A percentile compares a stretch with the other conserved stretches of the same genome.
Conservation (phyloP, 1,139 yeast genomes). For the Torulaspora pretoriensis region DNA sequence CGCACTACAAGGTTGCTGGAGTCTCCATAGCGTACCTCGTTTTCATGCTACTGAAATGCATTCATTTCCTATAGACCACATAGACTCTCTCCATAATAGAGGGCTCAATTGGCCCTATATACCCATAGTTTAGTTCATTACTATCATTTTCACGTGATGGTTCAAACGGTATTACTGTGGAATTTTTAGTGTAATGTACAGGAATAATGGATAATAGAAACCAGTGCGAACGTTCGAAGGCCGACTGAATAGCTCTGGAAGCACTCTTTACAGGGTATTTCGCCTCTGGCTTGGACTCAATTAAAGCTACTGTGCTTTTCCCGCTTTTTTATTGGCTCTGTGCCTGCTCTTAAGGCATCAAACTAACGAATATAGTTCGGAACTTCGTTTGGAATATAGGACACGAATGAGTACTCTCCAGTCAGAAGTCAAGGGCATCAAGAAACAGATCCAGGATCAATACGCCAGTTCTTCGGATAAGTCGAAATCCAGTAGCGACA, state of each 20-base stretch:
- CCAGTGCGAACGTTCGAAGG: background rate
- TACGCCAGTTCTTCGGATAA: slow-evolving; percentile 11
- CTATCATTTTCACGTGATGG: slow-evolving; percentile 7
- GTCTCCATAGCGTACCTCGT: slow-evolving; percentile 25
- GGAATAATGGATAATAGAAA: background rate
- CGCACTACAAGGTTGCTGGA: slow-evolving; percentile 26
- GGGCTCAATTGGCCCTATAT: background rate
- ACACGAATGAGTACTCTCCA: slow-evolving; percentile 20
- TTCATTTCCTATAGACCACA: slow-evolving; percentile 25
- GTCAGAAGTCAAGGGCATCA: slow-evolving; percentile 24
- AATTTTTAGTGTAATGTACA: background rate
- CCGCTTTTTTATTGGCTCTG: background rate
- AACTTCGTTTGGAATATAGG: background rate
- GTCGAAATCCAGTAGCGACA: slow-evolving; percentile 11
- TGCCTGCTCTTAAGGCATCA: background rate
- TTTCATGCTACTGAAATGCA: slow-evolving; percentile 20
- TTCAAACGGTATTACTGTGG: slow-evolving; percentile 1
- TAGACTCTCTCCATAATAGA: background rate
- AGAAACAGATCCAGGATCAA: slow-evolving; percentile 17
- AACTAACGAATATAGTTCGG: background rate
- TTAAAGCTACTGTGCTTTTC: background rate
- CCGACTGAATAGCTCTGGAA: background rate
- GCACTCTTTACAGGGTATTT: background rate
- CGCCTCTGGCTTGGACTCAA: background rate
- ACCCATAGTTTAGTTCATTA: background rate